Base-by-base conservation (phyloP, 2,329 filamentous ascomycete genomes). In the Fonsecaea pedrosoi region DNA sequence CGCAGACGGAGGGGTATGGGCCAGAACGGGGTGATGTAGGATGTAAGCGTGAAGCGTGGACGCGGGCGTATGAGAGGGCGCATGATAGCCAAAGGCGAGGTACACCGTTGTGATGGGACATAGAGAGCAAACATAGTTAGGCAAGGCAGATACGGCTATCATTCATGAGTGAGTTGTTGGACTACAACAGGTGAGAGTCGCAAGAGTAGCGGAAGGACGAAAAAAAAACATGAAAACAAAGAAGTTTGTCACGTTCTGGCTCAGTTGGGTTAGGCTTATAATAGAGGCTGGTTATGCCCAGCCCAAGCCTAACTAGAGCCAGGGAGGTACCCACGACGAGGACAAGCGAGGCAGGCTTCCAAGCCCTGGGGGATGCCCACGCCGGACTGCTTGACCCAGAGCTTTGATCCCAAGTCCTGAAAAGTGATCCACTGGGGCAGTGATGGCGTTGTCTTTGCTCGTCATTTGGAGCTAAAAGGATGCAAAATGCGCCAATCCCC, bases 211-310 rank as follows among this genome's bases (percentile, higher is more conserved):
- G 18, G 4, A 30, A 50, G 45, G 21, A 30, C 2, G 1, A 9
- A 8, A 48, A 10, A 32, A 32, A 32, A 5, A 32, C 30, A 25
- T 18, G n/a, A 6, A 45, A 45, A 45, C n/a, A n/a, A 4, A 18
- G 30, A 9, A 60, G 37, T 13, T 18, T n/a, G 12, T n/a, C 3
- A 25, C 5, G 13, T 60, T 53, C 53, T 8, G 9, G 57, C 58
- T 38, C 15, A 34, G 40, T 60, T 53, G n/a, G 58, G 58, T 25
- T 12, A 60, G 35, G 58, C 38, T 37, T 10, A 38, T 12, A 32
- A 38, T 12, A 32, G 21, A 10, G 13, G 58, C 18, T 30, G 35
- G 35, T 59, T 3, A 21, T 25, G 56, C 25, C 56, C 21, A 21
- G 30, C 4, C 10, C 3, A 12, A 40, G 18, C 56, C 42, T 42